Conservation (phyloP, 139 green algal genomes). For the Coccomyxa sp. region DNA sequence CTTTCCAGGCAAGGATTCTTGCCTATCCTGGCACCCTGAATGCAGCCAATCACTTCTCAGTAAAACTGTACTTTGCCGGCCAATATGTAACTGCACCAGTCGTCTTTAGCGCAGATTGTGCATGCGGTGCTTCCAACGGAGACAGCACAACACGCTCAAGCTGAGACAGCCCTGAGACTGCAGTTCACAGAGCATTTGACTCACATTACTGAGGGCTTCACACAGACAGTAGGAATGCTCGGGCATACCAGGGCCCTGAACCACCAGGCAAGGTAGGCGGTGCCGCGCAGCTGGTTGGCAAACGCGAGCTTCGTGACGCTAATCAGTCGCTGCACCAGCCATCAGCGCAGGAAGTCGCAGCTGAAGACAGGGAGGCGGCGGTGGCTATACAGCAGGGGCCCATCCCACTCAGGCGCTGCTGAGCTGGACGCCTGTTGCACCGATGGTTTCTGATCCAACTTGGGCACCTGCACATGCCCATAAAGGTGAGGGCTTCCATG, state of each 20-base stretch:
- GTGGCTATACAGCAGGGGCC: background rate
- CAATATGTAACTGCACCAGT: too few relatives aligned
- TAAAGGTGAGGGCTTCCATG: too few relatives aligned
- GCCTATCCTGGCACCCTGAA: slow-evolving; percentile 12
- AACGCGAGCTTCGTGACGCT: background rate
- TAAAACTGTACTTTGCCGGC: too few relatives aligned
- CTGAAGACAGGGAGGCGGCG: background rate
- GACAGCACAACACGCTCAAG: too few relatives aligned
- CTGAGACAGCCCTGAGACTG: too few relatives aligned
- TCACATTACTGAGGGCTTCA: background rate
- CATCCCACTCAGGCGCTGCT: background rate
- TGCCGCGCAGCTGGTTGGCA: background rate
- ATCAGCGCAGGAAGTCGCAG: slow-evolving; percentile 4
- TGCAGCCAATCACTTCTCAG: too few relatives aligned
- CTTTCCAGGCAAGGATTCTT: background rate
- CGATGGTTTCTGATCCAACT: background rate
- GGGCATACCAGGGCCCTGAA: background rate
- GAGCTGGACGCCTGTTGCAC: background rate
- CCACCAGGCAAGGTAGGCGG: background rate
- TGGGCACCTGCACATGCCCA: background rate
- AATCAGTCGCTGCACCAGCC: background rate
- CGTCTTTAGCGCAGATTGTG: too few relatives aligned
- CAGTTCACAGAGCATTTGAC: background rate
- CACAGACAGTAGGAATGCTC: background rate
- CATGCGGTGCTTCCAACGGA: too few relatives aligned